phyloP scores from a whole-genome alignment of 169 alveolate species.

The Cyclospora cayetanensis region DNA sequence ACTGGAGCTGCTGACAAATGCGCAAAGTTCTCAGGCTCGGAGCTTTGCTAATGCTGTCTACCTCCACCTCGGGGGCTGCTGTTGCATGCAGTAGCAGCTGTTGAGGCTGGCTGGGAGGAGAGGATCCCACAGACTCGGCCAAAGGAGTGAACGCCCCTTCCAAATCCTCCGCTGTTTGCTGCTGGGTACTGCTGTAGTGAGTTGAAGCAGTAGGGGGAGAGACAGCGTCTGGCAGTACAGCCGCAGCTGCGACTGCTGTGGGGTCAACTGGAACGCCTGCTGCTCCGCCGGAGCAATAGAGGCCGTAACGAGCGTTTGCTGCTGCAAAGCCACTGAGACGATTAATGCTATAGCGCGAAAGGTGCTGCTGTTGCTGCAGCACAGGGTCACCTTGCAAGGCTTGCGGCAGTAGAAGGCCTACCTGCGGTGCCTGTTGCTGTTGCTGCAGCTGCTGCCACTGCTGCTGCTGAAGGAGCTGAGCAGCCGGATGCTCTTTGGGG shows the following conservation, averaged over 20 bases:
- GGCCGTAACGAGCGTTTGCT: constrained; percentile 28
- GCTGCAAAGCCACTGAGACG: background rate
- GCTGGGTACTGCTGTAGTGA: constrained; percentile 45
- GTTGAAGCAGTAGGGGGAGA: constrained; percentile 20
- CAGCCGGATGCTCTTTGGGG: background rate
- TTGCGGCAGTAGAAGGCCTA: background rate
- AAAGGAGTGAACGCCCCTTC: constrained; percentile 27
- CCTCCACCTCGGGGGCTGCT: background rate
- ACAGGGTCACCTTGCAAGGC: background rate
- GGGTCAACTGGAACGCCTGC: background rate
- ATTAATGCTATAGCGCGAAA: background rate
- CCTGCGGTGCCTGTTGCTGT: constrained; percentile 12
- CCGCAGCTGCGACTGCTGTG: background rate
- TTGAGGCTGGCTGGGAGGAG: constrained; percentile 53
- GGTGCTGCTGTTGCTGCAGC: background rate
- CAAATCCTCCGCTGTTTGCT: background rate
- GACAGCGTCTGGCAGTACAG: constrained; percentile 3
- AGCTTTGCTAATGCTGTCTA: background rate
- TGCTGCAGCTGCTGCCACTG: constrained; percentile 26
- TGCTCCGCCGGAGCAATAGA: background rate
- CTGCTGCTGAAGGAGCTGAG: background rate
- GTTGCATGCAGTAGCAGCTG: constrained; percentile 17
- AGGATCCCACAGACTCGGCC: constrained; percentile 30
- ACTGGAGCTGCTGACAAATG: constrained; percentile 33
- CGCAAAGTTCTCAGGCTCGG: constrained; percentile 1